phyloP scores from a whole-genome alignment of 345 rosid genomes.

The Dovyalis caffra region DNA sequence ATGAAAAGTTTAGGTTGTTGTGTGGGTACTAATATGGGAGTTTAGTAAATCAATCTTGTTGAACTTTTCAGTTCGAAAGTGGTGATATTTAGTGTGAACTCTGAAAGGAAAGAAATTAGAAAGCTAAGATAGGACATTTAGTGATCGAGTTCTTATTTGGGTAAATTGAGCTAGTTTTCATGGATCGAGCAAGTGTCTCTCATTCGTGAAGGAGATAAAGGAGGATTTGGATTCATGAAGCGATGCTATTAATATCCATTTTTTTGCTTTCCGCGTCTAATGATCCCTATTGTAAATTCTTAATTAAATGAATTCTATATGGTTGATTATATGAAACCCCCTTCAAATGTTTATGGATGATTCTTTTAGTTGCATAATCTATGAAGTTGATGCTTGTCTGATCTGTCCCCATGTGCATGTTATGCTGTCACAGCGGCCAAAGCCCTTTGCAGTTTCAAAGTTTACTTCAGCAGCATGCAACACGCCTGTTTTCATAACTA shows the following conservation, averaged over 20 bases:
- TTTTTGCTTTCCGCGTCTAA: background rate
- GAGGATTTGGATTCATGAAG: background rate
- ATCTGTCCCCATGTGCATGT: background rate
- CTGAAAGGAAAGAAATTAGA: background rate
- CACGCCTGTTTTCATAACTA: background rate
- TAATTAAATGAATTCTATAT: background rate
- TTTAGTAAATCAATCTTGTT: background rate
- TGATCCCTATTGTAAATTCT: background rate
- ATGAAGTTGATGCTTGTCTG: background rate
- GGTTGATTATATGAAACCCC: background rate
- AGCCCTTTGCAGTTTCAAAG: background rate
- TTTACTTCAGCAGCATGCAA: background rate
- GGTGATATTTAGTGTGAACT: background rate
- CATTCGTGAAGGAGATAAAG: background rate
- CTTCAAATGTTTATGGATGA: background rate
- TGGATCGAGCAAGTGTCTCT: background rate
- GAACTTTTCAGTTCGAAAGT: background rate
- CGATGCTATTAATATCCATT: no score
- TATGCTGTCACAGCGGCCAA: no score
- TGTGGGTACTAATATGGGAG: background rate
- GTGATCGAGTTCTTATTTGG: background rate
- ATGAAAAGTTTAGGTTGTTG: background rate
- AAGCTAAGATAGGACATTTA: background rate
- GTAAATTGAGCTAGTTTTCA: background rate
- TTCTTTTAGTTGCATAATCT: background rate